Evolutionary conservation across 2,329 filamentous ascomycete species (phyloP).

Genomic region (Fusarium sp.): DNA sequence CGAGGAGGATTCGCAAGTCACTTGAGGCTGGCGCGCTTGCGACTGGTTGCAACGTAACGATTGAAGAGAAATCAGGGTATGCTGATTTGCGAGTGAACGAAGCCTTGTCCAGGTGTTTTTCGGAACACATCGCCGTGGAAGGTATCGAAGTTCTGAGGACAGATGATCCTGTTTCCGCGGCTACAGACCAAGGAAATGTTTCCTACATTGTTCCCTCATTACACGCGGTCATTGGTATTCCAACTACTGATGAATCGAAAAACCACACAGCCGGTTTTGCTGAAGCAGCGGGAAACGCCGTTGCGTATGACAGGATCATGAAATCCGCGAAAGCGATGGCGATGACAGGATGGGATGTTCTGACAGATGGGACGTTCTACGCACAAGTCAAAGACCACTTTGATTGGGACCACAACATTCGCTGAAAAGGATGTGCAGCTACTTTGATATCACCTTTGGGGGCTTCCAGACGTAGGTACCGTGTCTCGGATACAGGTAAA

Average conservation of each 20-base stretch:
- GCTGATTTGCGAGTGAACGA: constrained; percentile 6
- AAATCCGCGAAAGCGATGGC: constrained; percentile 8
- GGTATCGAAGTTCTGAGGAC: not conserved
- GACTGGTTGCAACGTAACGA: constrained; percentile 7
- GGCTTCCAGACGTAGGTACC: not conserved
- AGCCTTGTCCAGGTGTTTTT: not conserved
- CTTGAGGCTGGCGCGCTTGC: constrained; percentile 13
- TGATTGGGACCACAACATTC: not conserved
- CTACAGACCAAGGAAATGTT: constrained; percentile 18
- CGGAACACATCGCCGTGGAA: not conserved
- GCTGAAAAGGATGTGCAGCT: not conserved
- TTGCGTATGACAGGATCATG: not conserved
- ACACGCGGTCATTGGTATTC: constrained; percentile 15
- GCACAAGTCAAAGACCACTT: not conserved
- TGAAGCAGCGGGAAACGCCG: not conserved
- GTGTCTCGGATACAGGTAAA: not conserved
- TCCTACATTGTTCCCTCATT: constrained; percentile 2
- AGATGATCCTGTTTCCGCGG: not conserved
- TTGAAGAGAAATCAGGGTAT: constrained; percentile 3
- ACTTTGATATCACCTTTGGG: not conserved
- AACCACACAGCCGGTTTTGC: constrained; percentile 12
- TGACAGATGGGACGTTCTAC: not conserved
- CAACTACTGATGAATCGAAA: not conserved
- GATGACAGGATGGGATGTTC: constrained; percentile 12
- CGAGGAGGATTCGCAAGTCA: not conserved